Conservation (phyloP, 2,329 filamentous ascomycete genomes). For the Fusarium sp. region DNA sequence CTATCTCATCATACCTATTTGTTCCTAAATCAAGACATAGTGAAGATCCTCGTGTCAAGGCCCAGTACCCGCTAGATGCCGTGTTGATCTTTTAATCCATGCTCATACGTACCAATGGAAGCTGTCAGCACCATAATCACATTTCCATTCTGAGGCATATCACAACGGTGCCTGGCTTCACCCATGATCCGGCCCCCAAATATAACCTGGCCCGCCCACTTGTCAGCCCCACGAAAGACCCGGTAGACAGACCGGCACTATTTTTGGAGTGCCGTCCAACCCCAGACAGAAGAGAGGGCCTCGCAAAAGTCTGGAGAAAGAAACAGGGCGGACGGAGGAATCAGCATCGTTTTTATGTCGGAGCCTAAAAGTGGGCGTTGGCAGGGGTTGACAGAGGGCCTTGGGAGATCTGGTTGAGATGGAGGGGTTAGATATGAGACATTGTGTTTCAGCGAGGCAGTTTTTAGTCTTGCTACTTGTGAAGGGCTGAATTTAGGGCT, state of each 20-base stretch:
- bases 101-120: background rate
- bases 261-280: background rate
- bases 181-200: background rate
- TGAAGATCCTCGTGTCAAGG: background rate
- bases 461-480: background rate
- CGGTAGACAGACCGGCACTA: background rate
- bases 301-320: constrained; percentile 5
- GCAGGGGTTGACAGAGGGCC: background rate
- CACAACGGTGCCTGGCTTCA: background rate
- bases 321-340: constrained; percentile 20
- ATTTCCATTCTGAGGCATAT: constrained; percentile 1
- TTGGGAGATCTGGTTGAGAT: background rate
- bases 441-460: background rate
- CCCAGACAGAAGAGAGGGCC: background rate
- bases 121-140: background rate
- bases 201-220: background rate
- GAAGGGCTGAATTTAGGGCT: background rate
- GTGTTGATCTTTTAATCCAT: background rate
- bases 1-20: too few relatives aligned
- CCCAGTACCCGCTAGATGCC: background rate
- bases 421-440: background rate
- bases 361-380: constrained; percentile 26
- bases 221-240: background rate
- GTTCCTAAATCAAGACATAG: background rate
- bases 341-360: constrained; percentile 31